These are phyloP conservation scores for Kwoniella europaea DNA, from an alignment of 768 basidiomycete genomes.

Conservation along the genomic window DNA sequence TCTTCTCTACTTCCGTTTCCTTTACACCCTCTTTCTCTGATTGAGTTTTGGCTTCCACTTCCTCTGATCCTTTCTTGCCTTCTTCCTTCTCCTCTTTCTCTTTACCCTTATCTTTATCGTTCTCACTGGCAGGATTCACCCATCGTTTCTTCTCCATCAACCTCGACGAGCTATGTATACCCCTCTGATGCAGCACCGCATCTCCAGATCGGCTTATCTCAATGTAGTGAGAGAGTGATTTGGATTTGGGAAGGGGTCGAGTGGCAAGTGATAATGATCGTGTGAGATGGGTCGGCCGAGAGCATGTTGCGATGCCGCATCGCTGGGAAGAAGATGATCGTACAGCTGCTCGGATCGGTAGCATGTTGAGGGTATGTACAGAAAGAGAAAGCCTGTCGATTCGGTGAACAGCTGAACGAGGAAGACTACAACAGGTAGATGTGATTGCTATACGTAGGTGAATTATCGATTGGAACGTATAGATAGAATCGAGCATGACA, in stretches of 20 bases:
- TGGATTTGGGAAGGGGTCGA: conserved; percentile 1
- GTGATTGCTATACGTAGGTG: not conserved
- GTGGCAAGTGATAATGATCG: conserved; percentile 25
- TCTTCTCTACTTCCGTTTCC: not conserved
- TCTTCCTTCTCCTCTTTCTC: conserved; percentile 14
- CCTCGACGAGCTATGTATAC: conserved; percentile 30
- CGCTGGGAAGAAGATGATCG: conserved; percentile 35
- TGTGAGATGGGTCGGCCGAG: conserved; percentile 38
- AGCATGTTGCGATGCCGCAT: conserved; percentile 8
- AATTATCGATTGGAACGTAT: not conserved
- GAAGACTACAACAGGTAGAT: not conserved
- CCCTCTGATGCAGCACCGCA: not conserved
- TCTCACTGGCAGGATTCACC: conserved; percentile 24
- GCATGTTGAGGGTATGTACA: conserved; percentile 29
- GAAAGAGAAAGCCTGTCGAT: not conserved
- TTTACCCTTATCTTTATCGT: conserved; percentile 5
- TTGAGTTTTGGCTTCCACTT: not conserved
- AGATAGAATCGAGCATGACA: not conserved
- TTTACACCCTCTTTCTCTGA: not conserved
- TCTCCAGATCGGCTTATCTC: not conserved
- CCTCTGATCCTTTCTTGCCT: conserved; percentile 11
- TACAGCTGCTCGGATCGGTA: conserved; percentile 38
- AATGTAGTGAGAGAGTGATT: conserved; percentile 17
- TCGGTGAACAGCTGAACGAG: not conserved
- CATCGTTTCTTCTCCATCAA: conserved; percentile 34